Conservation (phyloP, 768 basidiomycete genomes). For the Leucocoprinus leucothites region DNA sequence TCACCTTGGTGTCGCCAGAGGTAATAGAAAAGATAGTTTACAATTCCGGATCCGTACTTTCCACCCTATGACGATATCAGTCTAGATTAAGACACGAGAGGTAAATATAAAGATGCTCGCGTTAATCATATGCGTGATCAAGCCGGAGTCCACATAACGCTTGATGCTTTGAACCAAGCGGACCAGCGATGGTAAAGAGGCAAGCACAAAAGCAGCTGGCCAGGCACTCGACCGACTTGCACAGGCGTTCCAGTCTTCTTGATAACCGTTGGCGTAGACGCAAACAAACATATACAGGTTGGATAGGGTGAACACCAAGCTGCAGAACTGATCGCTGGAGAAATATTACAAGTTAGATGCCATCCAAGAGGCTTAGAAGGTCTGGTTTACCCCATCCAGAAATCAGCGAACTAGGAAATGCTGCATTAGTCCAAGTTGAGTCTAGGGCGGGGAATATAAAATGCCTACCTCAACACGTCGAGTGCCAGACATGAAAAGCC, state of each 20-base stretch:
- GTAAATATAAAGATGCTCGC: slow-evolving; percentile 35
- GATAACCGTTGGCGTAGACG: slow-evolving; percentile 58
- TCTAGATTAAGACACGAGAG: not conserved
- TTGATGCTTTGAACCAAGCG: slow-evolving; percentile 86
- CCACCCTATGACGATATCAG: slow-evolving; percentile 55
- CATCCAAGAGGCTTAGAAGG: not conserved
- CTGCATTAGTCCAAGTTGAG: slow-evolving; percentile 10
- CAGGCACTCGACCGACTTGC: slow-evolving; percentile 47
- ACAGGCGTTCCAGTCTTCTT: slow-evolving; percentile 44
- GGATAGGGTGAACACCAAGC: slow-evolving; percentile 70
- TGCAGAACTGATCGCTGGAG: slow-evolving; percentile 77
- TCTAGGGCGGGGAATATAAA: not conserved
- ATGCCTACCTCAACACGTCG: slow-evolving; percentile 68
- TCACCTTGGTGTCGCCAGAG: slow-evolving; percentile 72
- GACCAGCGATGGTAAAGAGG: slow-evolving; percentile 63
- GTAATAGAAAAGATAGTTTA: slow-evolving; percentile 66
- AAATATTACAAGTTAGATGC: not conserved
- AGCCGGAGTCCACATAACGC: slow-evolving; percentile 78
- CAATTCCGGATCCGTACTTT: slow-evolving; percentile 72
- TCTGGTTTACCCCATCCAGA: slow-evolving; percentile 77
- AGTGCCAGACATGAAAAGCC: slow-evolving; percentile 67
- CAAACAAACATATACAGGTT: slow-evolving; percentile 76
- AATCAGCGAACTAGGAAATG: slow-evolving; percentile 65
- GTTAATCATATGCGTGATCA: slow-evolving; percentile 82
- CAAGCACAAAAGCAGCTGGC: slow-evolving; percentile 58